Evolutionary conservation across 495 filamentous ascomycete genomes (phyloP).

Genomic region (Podospora bellae-mahoneyi): DNA sequence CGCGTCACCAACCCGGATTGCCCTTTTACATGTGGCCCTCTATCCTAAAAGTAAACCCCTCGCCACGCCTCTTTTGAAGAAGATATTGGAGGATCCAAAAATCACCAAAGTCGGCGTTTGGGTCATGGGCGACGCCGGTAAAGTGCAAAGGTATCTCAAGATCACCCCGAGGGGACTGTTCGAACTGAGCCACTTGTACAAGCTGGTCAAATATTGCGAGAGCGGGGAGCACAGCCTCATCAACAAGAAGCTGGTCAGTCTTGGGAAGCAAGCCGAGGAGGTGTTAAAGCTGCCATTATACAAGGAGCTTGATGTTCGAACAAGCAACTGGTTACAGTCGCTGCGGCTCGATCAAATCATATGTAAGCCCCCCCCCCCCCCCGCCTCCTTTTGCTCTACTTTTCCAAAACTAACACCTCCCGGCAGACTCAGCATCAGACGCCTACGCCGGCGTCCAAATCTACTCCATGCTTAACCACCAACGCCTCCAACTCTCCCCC

Average conservation of each 20-base stretch:
- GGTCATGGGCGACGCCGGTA: conserved; percentile 68
- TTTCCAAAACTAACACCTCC: conserved; percentile 9
- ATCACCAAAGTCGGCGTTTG: conserved; percentile 76
- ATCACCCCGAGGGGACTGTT: conserved; percentile 64
- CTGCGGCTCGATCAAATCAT: conserved; percentile 64
- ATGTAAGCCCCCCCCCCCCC: conserved; percentile 49
- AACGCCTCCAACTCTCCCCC: conserved; percentile 61
- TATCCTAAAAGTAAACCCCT: conserved; percentile 56
- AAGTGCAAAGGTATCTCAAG: conserved; percentile 61
- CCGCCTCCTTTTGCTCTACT: background rate
- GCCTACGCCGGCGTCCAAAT: conserved; percentile 76
- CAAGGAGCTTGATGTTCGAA: conserved; percentile 66
- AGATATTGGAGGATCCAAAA: conserved; percentile 64
- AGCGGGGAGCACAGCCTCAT: conserved; percentile 49
- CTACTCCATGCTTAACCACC: conserved; percentile 64
- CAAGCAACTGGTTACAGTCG: conserved; percentile 64
- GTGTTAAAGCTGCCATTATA: conserved; percentile 71
- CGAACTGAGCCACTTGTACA: conserved; percentile 78
- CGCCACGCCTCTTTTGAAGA: conserved; percentile 64
- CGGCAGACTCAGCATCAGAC: conserved; percentile 73
- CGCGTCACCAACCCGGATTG: conserved; percentile 74
- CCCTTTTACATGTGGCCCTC: conserved; percentile 72
- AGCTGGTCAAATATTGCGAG: conserved; percentile 61
- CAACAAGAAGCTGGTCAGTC: conserved; percentile 61
- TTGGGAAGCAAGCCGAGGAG: conserved; percentile 66